Evolutionary conservation across 192 early-diverging fungal species (phyloP).

Genomic region (Gonapodya sp.): DNA sequence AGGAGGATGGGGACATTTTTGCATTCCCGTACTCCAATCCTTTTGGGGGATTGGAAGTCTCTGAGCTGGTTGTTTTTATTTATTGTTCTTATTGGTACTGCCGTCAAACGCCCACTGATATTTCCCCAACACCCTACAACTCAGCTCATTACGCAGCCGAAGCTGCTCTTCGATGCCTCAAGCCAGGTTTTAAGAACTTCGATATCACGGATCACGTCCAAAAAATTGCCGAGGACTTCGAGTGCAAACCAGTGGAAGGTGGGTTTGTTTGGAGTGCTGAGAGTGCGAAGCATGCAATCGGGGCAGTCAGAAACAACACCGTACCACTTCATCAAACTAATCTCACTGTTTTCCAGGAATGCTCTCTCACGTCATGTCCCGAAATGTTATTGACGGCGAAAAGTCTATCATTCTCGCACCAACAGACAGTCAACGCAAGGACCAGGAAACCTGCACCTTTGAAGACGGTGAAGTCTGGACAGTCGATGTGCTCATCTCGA

Average conservation of each 20-base stretch:
- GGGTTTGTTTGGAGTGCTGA: conserved; percentile 6
- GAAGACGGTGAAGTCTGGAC: conserved; percentile 87
- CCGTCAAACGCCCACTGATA: no score
- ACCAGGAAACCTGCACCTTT: conserved; percentile 55
- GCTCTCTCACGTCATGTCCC: conserved; percentile 76
- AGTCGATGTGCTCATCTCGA: conserved; percentile 79
- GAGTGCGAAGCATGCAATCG: not conserved
- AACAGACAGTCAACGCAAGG: conserved; percentile 58
- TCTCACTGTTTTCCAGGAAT: conserved; percentile 35
- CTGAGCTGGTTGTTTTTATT: no score
- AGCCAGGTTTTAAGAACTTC: conserved; percentile 64
- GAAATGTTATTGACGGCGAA: conserved; percentile 80
- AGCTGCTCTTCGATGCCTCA: conserved; percentile 75
- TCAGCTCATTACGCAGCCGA: conserved; percentile 77
- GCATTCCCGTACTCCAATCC: no score
- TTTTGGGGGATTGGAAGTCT: no score
- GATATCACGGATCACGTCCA: conserved; percentile 71
- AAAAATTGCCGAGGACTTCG: conserved; percentile 71
- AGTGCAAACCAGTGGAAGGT: conserved; percentile 78
- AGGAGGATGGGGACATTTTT: no score
- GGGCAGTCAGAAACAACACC: not conserved
- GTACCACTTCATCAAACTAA: conserved; percentile 5
- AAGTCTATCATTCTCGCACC: conserved; percentile 93
- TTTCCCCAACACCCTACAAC: no score
- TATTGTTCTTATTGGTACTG: no score